phyloP scores from a whole-genome alignment of 768 basidiomycete genomes.

The Suillus placidus region DNA sequence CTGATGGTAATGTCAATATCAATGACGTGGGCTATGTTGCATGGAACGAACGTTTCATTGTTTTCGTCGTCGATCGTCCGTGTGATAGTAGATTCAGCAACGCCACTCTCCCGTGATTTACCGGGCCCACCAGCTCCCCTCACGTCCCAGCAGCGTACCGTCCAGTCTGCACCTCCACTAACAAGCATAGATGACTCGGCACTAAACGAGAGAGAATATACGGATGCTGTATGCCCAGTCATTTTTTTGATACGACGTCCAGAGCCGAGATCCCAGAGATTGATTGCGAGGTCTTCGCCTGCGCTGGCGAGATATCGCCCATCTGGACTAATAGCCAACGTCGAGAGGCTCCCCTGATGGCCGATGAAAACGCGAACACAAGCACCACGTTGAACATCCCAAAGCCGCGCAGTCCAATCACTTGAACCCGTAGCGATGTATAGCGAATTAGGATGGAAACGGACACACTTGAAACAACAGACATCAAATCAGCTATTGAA shows the following conservation, averaged over 20 bases:
- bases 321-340: constrained; percentile 89
- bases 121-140: constrained; percentile 71
- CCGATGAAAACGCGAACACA: constrained; percentile 96
- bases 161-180: constrained; percentile 92
- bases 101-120: constrained; percentile 62
- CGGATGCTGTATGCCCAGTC: constrained; percentile 87
- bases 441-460: constrained; percentile 96
- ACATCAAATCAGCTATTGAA: neutral
- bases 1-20: constrained; percentile 43
- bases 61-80: constrained; percentile 52
- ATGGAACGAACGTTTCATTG: constrained; percentile 67
- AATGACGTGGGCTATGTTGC: neutral
- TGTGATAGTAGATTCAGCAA: constrained; percentile 35
- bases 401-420: constrained; percentile 93
- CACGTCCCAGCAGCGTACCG: constrained; percentile 98
- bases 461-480: constrained; percentile 66
- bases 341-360: constrained; percentile 86
- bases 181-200: constrained; percentile 90
- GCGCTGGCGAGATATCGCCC: constrained; percentile 93
- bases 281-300: constrained; percentile 90
- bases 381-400: constrained; percentile 96
- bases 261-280: constrained; percentile 96
- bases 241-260: constrained; percentile 95
- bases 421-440: constrained; percentile 97
- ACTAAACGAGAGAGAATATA: constrained; percentile 90